These are phyloP conservation scores for Eutypella sp. DNA, from an alignment of 2,329 filamentous ascomycete species.

Conservation along the genomic window DNA sequence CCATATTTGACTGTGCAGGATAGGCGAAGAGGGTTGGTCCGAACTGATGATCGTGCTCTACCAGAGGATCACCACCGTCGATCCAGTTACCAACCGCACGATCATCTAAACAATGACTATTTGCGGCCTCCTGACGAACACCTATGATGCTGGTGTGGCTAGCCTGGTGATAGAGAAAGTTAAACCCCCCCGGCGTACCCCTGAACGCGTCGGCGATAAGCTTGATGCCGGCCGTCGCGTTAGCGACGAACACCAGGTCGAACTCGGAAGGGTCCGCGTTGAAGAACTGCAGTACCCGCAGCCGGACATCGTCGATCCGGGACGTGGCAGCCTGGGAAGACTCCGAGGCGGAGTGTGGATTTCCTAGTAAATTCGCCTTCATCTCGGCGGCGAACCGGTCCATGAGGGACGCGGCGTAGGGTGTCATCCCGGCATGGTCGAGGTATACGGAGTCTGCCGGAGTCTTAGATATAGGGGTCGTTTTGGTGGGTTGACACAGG, in stretches of 20 bases:
- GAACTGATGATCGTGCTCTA: constrained; percentile 14
- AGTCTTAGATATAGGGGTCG: constrained; percentile 1
- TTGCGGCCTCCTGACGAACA: constrained; percentile 63
- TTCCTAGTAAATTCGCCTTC: constrained; percentile 75
- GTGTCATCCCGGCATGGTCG: constrained; percentile 91
- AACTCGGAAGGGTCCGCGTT: constrained; percentile 76
- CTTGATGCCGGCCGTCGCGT: constrained; percentile 59
- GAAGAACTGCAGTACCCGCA: constrained; percentile 70
- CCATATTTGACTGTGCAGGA: constrained; percentile 90
- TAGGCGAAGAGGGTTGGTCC: constrained; percentile 63
- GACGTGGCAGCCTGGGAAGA: constrained; percentile 74
- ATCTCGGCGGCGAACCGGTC: constrained; percentile 76
- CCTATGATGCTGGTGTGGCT: constrained; percentile 86
- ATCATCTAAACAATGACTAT: constrained; percentile 64
- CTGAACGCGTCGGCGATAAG: constrained; percentile 68
- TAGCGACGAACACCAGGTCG: constrained; percentile 66
- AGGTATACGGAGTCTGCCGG: constrained; percentile 70
- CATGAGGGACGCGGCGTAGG: constrained; percentile 75
- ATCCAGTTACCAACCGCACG: constrained; percentile 63
- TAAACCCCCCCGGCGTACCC: constrained; percentile 64
- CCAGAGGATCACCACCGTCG: constrained; percentile 28
- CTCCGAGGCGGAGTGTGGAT: constrained; percentile 81
- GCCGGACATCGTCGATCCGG: constrained; percentile 70
- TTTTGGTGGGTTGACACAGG: background rate
- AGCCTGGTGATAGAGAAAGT: constrained; percentile 77